phyloP scores from a whole-genome alignment of 257 asterid genomes.

The Petunia secreta region DNA sequence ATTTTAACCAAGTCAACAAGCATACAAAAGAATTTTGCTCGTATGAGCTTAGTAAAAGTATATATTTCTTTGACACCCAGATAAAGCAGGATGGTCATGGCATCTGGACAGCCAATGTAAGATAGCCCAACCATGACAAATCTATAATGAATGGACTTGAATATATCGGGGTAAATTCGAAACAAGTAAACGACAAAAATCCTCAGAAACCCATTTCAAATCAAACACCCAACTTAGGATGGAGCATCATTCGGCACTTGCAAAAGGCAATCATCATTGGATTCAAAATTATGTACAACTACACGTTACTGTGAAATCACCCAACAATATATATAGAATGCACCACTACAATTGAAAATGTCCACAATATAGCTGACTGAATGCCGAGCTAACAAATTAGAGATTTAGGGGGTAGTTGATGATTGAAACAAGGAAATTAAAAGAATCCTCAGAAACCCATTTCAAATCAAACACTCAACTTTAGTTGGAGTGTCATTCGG shows the following conservation, averaged over 20 bases:
- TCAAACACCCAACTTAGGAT: constrained; percentile 32
- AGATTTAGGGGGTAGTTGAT: no score
- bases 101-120: neutral
- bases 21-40: neutral
- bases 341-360: neutral
- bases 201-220: constrained; percentile 33
- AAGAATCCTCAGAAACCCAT: constrained; percentile 31
- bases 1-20: neutral
- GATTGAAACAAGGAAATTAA: neutral
- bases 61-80: neutral
- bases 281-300: neutral
- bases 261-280: constrained; percentile 34
- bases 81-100: neutral
- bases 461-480: constrained; percentile 35
- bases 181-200: neutral
- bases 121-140: neutral
- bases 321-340: neutral
- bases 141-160: neutral
- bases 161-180: neutral
- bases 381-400: no score
- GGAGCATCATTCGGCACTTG: constrained; percentile 35
- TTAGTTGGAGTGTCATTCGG: constrained; percentile 25
- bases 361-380: no score
- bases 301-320: neutral
- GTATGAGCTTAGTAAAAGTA: neutral